Percentiles rank a stretch among this genome's conserved stretches.
Conservation (phyloP, 257 asterid genomes). For the Cynanchum wilfordii region DNA sequence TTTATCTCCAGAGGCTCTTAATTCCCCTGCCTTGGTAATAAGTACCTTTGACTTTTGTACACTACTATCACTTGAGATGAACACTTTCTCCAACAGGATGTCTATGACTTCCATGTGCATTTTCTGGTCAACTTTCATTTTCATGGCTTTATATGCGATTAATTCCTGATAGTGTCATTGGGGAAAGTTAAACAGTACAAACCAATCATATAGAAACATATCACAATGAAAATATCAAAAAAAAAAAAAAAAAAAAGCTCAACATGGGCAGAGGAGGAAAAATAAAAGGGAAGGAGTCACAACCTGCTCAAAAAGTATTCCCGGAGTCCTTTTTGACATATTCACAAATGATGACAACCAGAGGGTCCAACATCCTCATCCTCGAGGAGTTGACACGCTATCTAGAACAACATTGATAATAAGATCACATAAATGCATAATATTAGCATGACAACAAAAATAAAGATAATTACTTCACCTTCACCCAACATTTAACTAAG, state of each 20-base stretch:
- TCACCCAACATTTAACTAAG: slow-evolving; percentile 73
- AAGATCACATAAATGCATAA: slow-evolving; percentile 22
- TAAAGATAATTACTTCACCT: slow-evolving; percentile 46
- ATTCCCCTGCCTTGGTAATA: slow-evolving; percentile 58
- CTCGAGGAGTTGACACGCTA: slow-evolving; percentile 39
- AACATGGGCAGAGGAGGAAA: slow-evolving; percentile 11
- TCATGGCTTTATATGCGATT: slow-evolving; percentile 55
- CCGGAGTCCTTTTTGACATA: slow-evolving; percentile 50
- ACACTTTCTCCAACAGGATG: slow-evolving; percentile 54
- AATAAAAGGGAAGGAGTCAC: not conserved
- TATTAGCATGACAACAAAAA: slow-evolving; percentile 15
- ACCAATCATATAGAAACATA: not conserved
- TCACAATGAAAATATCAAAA: no score
- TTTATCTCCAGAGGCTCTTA: slow-evolving; percentile 56
- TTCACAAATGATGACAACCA: slow-evolving; percentile 56
- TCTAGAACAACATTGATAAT: slow-evolving; percentile 47
- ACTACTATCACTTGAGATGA: slow-evolving; percentile 45
- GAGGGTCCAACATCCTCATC: slow-evolving; percentile 36
- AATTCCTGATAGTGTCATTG: slow-evolving; percentile 61
- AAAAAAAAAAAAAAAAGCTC: no score
- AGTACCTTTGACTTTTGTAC: slow-evolving; percentile 57
- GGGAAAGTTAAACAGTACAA: slow-evolving; percentile 20
- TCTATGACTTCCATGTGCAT: slow-evolving; percentile 55
- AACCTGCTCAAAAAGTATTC: slow-evolving; percentile 83
- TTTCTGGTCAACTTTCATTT: slow-evolving; percentile 43